Percentiles rank a stretch among this genome's conserved stretches.
These are phyloP conservation scores for Diaporthe citri DNA, from an alignment of 2,329 filamentous ascomycete genomes.

Conservation along the genomic window DNA sequence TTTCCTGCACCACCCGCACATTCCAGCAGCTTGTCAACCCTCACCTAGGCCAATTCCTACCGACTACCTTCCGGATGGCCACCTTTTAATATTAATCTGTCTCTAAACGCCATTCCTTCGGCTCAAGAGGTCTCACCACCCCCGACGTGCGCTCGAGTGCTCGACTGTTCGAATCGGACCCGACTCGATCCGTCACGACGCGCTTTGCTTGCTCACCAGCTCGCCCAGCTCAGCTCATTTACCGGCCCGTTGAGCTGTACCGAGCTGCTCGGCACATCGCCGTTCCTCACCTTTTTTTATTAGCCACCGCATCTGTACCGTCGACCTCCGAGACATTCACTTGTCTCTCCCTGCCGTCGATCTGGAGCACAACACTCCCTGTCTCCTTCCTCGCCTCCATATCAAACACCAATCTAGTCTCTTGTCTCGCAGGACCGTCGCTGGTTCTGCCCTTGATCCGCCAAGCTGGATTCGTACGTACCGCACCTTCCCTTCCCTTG, in stretches of 20 bases:
- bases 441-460: slow-evolving; percentile 37
- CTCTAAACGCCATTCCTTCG: slow-evolving; percentile 34
- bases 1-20: slow-evolving; percentile 17
- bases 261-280: slow-evolving; percentile 1
- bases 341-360: slow-evolving; percentile 31
- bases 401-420: slow-evolving; percentile 17
- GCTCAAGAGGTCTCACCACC: slow-evolving; percentile 27
- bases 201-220: slow-evolving; percentile 13
- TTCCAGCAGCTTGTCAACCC: slow-evolving; percentile 10
- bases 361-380: slow-evolving; percentile 17
- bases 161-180: not conserved
- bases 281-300: slow-evolving; percentile 14
- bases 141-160: slow-evolving; percentile 1
- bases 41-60: slow-evolving; percentile 17
- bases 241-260: slow-evolving; percentile 4
- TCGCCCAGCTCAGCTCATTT: not conserved
- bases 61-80: slow-evolving; percentile 31
- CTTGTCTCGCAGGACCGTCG: slow-evolving; percentile 35
- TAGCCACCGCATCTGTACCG: not conserved
- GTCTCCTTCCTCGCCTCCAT: slow-evolving; percentile 9
- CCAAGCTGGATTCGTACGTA: slow-evolving; percentile 42
- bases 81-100: slow-evolving; percentile 40
- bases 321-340: slow-evolving; percentile 33
- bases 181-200: slow-evolving; percentile 19
- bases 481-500: slow-evolving; percentile 15